Percentiles rank a stretch among this genome's conserved stretches.
Evolutionary conservation across 2,329 filamentous ascomycete species (phyloP).

Genomic region (Emergomyces africanus): DNA sequence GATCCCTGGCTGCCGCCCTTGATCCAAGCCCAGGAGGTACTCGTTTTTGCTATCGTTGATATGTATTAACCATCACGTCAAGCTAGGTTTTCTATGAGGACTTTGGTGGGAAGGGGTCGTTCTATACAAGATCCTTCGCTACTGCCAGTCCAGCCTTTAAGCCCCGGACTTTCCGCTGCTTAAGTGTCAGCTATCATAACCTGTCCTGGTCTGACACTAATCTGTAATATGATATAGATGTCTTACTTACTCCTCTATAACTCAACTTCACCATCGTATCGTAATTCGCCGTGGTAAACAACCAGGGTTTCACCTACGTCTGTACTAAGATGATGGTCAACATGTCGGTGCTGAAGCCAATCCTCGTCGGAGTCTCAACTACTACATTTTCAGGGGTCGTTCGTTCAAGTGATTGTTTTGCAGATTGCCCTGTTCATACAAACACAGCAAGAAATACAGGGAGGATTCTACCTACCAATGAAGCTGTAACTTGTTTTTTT

Average conservation of each 20-base stretch:
- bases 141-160: conserved; percentile 34
- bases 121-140: conserved; percentile 28
- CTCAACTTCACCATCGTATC: conserved; percentile 29
- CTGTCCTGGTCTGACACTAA: background rate
- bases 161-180: conserved; percentile 34
- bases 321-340: background rate
- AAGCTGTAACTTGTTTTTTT: background rate
- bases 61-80: background rate
- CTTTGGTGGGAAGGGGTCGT: background rate
- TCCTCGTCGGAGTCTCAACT: background rate
- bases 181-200: background rate
- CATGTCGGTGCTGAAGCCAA: background rate
- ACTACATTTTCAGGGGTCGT: background rate
- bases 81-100: background rate
- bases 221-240: background rate
- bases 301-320: background rate
- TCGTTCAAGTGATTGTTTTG: no score
- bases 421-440: background rate
- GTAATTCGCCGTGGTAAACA: conserved; percentile 4
- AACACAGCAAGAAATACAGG: background rate
- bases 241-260: conserved; percentile 25
- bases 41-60: conserved; percentile 22
- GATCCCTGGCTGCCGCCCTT: conserved; percentile 20
- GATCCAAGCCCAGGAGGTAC: conserved; percentile 19
- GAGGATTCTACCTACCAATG: background rate